These are phyloP conservation scores for Mortierella sp. DNA, from an alignment of 371 early-diverging fungal genomes.

Conservation along the genomic window DNA sequence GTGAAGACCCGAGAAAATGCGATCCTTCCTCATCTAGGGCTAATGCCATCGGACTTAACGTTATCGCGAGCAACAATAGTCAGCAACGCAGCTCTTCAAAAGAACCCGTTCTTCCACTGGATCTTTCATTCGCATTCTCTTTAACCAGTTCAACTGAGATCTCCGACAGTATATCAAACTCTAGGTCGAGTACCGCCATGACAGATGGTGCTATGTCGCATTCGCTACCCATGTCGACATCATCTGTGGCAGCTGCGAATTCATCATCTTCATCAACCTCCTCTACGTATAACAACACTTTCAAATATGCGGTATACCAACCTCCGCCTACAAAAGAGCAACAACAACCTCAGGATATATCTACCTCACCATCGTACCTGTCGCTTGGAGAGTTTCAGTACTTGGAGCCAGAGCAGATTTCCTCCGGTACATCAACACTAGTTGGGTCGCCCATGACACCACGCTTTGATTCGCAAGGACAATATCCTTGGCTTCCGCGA, in stretches of 20 bases:
- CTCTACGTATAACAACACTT: constrained; percentile 7
- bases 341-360: neutral
- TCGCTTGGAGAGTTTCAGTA: neutral
- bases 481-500: constrained; percentile 17
- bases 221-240: neutral
- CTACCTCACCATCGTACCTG: constrained; percentile 6
- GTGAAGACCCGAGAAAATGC: too few relatives aligned
- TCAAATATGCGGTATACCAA: constrained; percentile 31
- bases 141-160: neutral
- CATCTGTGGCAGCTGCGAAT: neutral
- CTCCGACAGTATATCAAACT: neutral
- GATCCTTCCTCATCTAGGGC: too few relatives aligned
- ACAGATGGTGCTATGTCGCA: neutral
- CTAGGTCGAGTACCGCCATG: neutral
- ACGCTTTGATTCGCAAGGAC: constrained; percentile 6
- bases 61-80: neutral
- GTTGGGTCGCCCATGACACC: constrained; percentile 43
- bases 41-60: neutral
- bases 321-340: constrained; percentile 28
- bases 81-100: neutral
- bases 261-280: constrained; percentile 2
- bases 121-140: constrained; percentile 1
- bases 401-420: constrained; percentile 25
- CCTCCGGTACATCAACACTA: constrained; percentile 31
- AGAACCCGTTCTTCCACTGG: neutral